A percentile compares a stretch with the other conserved stretches of the same genome.
Conservation (phyloP, 768 basidiomycete genomes). For the Trametes cingulata region DNA sequence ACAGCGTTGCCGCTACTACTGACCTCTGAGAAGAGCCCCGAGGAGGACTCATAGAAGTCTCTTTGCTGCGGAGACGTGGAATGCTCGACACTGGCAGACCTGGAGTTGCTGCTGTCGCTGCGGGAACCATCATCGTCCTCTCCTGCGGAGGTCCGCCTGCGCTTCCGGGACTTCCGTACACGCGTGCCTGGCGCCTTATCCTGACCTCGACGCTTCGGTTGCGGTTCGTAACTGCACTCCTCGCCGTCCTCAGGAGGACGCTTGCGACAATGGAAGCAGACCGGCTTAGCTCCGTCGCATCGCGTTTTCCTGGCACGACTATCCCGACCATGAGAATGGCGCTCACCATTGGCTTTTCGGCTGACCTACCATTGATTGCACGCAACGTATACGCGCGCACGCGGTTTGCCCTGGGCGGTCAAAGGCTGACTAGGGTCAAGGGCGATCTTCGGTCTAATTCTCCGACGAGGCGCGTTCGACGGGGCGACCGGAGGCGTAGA, state of each 20-base stretch:
- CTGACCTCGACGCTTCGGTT: slow-evolving; percentile 14
- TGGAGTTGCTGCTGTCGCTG: slow-evolving; percentile 51
- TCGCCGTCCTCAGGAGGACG: slow-evolving; percentile 13
- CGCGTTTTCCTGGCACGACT: slow-evolving; percentile 14
- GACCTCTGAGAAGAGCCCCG: slow-evolving; percentile 38
- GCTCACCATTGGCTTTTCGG: neutral
- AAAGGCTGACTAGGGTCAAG: slow-evolving; percentile 75
- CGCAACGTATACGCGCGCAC: slow-evolving; percentile 75
- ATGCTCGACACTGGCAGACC: slow-evolving; percentile 60
- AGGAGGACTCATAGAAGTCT: slow-evolving; percentile 49
- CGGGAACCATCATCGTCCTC: neutral
- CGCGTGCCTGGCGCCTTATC: slow-evolving; percentile 13
- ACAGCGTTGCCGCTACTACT: slow-evolving; percentile 41
- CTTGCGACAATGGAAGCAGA: slow-evolving; percentile 15
- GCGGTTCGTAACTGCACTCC: slow-evolving; percentile 8
- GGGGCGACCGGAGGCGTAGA: neutral
- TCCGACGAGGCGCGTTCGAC: neutral
- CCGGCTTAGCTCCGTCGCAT: slow-evolving; percentile 16
- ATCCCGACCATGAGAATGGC: no score
- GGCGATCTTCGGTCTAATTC: slow-evolving; percentile 47
- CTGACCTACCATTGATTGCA: slow-evolving; percentile 72
- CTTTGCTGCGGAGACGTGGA: slow-evolving; percentile 49
- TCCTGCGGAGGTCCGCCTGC: neutral
- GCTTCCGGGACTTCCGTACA: neutral
- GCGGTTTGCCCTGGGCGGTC: slow-evolving; percentile 76